Evolutionary conservation across 1,284 basidiomycete genomes (phyloP).

Genomic region (Ustilago xerochloae): DNA sequence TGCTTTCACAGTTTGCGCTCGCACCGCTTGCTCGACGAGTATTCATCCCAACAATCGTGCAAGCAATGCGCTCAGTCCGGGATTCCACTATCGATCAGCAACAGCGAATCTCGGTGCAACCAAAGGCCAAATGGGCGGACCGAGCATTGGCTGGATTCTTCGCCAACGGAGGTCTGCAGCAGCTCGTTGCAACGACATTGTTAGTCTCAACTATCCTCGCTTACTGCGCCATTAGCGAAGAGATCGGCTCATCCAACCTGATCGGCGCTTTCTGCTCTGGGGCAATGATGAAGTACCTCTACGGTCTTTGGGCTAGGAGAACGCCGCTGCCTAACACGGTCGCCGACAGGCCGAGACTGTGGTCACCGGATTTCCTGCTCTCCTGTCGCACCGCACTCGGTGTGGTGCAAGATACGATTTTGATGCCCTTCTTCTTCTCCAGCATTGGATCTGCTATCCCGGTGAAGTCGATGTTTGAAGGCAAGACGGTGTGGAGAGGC

Average conservation of each 20-base stretch:
- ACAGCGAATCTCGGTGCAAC: not conserved
- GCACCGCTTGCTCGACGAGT: conserved; percentile 16
- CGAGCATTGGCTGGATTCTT: not conserved
- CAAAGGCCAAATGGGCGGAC: no score
- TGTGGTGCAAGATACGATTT: conserved; percentile 52
- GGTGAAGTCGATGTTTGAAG: conserved; percentile 72
- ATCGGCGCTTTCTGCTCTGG: conserved; percentile 72
- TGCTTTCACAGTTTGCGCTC: conserved; percentile 11
- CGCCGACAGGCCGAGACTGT: not conserved
- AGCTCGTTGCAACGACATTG: conserved; percentile 6
- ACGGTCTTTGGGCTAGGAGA: not conserved
- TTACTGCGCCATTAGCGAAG: conserved; percentile 23
- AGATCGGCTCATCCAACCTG: conserved; percentile 69
- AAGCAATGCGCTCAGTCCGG: not conserved
- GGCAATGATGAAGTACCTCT: conserved; percentile 24
- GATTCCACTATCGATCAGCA: not conserved
- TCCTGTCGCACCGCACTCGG: conserved; percentile 7
- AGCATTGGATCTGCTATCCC: conserved; percentile 74
- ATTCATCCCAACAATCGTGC: conserved; percentile 13
- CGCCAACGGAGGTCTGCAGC: not conserved
- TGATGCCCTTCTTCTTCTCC: conserved; percentile 74
- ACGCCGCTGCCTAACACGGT: not conserved
- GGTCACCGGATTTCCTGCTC: conserved; percentile 15
- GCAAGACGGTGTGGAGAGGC: conserved; percentile 72
- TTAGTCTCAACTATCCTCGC: conserved; percentile 14